A percentile compares a stretch with the other conserved stretches of the same genome.
phyloP scores from a whole-genome alignment of 805 yeast species.

The Pichia sporocuriosa region DNA sequence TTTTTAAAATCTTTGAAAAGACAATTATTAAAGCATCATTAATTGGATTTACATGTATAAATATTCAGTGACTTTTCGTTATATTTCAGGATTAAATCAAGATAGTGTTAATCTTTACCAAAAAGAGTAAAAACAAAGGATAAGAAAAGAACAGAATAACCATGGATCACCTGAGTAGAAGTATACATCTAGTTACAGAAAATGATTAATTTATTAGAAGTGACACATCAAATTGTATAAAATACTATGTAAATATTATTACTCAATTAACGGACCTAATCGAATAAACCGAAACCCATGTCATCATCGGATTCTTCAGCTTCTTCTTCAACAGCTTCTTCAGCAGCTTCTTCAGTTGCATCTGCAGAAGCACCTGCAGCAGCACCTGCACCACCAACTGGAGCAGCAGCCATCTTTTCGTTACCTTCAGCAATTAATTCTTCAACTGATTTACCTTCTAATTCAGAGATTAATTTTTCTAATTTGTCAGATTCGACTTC shows the following conservation, averaged over 20 bases:
- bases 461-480: constrained; percentile 61
- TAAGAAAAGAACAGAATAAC: too few species aligned
- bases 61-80: too few species aligned
- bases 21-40: too few species aligned
- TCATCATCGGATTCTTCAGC: constrained; percentile 49
- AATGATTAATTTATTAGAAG: constrained; percentile 10
- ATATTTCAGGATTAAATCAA: too few species aligned
- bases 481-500: constrained; percentile 77
- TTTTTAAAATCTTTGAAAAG: too few species aligned
- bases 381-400: constrained; percentile 67
- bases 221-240: constrained; percentile 4
- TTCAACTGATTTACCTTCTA: constrained; percentile 69
- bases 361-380: constrained; percentile 50
- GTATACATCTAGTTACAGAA: too few species aligned
- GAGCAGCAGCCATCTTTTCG: constrained; percentile 74
- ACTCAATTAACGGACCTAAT: constrained; percentile 43
- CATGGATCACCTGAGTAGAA: too few species aligned
- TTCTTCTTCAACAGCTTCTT: constrained; percentile 44
- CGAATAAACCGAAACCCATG: constrained; percentile 93
- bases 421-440: constrained; percentile 77
- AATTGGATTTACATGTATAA: too few species aligned
- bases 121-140: neutral
- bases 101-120: too few species aligned
- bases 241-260: neutral
- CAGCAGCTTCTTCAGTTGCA: constrained; percentile 53